phyloP scores from a whole-genome alignment of 495 filamentous ascomycete genomes.

The Xanthoparmelia taractica region DNA sequence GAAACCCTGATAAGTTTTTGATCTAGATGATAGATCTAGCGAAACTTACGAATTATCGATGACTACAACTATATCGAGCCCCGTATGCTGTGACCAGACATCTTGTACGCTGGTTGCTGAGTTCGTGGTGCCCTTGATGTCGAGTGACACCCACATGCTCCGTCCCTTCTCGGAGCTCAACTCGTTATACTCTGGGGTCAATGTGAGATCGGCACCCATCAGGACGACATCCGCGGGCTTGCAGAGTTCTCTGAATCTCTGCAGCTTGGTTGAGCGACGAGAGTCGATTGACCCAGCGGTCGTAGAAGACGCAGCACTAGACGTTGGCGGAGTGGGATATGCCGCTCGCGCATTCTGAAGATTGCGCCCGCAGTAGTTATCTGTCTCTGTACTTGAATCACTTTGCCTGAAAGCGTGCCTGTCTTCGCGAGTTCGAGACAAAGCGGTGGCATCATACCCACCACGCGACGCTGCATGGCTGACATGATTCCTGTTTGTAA shows the following conservation, averaged over 20 bases:
- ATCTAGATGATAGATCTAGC: neutral
- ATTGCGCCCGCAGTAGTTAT: slow-evolving; percentile 7
- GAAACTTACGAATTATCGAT: slow-evolving; percentile 25
- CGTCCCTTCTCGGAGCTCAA: slow-evolving; percentile 12
- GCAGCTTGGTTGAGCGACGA: neutral
- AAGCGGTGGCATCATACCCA: neutral
- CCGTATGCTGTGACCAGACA: neutral
- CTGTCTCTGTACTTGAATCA: slow-evolving; percentile 10
- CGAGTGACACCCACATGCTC: slow-evolving; percentile 22
- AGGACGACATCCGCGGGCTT: slow-evolving; percentile 13
- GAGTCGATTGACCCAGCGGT: slow-evolving; percentile 11
- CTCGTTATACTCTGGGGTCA: slow-evolving; percentile 20
- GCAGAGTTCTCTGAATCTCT: slow-evolving; percentile 9
- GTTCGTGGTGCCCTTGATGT: slow-evolving; percentile 17
- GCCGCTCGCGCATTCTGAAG: slow-evolving; percentile 14
- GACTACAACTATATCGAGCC: slow-evolving; percentile 23
- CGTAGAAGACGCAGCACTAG: slow-evolving; percentile 7
- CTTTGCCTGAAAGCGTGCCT: neutral
- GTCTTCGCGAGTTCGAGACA: neutral
- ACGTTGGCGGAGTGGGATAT: slow-evolving; percentile 22
- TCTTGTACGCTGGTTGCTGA: neutral
- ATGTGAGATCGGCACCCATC: slow-evolving; percentile 18
- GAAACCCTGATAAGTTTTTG: neutral
- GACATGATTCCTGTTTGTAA: neutral
- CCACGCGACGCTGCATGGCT: neutral